These are phyloP conservation scores for Dimocarpus longan DNA, from an alignment of 345 rosid species.

Conservation along the genomic window DNA sequence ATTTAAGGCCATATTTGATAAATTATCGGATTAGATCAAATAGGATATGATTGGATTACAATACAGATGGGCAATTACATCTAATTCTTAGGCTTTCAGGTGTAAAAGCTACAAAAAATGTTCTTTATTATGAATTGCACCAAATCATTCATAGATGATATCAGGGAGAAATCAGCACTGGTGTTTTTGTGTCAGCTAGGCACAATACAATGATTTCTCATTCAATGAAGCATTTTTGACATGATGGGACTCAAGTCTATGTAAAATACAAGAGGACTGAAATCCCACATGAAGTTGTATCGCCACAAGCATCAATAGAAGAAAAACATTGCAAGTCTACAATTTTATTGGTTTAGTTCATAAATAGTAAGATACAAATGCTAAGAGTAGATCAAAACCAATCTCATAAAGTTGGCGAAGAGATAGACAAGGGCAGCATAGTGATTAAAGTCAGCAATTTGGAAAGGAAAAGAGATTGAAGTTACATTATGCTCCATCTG, in stretches of 20 bases:
- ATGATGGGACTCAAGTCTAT: background rate
- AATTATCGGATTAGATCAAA: no score
- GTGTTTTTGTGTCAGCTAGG: background rate
- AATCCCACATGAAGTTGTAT: background rate
- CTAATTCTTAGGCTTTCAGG: no score
- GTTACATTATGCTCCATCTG: conserved; percentile 71
- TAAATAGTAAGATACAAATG: background rate
- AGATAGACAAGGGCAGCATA: background rate
- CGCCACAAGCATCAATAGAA: background rate
- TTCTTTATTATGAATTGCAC: background rate
- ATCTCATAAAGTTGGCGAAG: background rate
- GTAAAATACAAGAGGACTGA: no score
- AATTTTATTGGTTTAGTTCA: conserved; percentile 5
- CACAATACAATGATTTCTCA: background rate
- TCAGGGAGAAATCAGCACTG: background rate
- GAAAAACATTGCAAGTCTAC: background rate
- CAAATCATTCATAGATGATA: no score
- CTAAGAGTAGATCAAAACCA: background rate
- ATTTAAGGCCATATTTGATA: no score
- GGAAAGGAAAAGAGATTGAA: background rate
- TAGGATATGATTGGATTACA: no score
- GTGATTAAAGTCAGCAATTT: background rate
- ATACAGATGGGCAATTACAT: no score
- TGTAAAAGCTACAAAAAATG: background rate
- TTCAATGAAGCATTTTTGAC: background rate